Evolutionary conservation across 306 rosid genomes (phyloP).

Genomic region (Gillenia trifoliata): DNA sequence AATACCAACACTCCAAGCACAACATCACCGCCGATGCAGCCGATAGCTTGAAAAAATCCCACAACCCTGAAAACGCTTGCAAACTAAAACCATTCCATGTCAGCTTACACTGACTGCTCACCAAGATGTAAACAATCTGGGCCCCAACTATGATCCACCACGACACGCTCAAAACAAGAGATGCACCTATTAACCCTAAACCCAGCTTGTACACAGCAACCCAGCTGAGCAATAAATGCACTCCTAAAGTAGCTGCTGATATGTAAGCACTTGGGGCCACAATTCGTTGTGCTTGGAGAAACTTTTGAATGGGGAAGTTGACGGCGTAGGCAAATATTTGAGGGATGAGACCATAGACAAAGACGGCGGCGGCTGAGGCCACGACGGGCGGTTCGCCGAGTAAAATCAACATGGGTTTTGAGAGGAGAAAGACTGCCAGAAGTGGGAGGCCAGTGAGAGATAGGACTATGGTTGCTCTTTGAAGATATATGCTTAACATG

Average conservation of each 20-base stretch:
- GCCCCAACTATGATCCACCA: conserved; percentile 77
- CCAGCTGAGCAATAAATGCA: conserved; percentile 53
- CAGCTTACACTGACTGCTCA: conserved; percentile 18
- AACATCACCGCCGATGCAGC: conserved; percentile 72
- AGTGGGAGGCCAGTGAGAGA: conserved; percentile 47
- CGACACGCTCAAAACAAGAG: conserved; percentile 54
- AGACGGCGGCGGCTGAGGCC: conserved; percentile 46
- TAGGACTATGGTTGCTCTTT: conserved; percentile 46
- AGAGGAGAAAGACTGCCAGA: conserved; percentile 35
- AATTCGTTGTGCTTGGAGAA: conserved; percentile 69
- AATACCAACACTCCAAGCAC: conserved; percentile 74
- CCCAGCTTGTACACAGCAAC: conserved; percentile 40
- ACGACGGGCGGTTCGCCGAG: conserved; percentile 32
- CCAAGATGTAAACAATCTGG: conserved; percentile 41
- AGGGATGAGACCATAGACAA: conserved; percentile 69
- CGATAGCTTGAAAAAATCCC: conserved; percentile 48
- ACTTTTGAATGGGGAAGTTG: conserved; percentile 79
- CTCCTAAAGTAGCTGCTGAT: conserved; percentile 36
- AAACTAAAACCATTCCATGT: conserved; percentile 55
- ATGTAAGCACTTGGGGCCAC: conserved; percentile 60
- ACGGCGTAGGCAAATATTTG: conserved; percentile 70
- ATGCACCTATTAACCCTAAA: conserved; percentile 50
- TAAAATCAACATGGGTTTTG: conserved; percentile 38
- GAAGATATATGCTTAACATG: conserved; percentile 67
- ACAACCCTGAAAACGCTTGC: conserved; percentile 47